phyloP scores from a whole-genome alignment of 2,329 filamentous ascomycete genomes.

The Phialocephala subalpina region DNA sequence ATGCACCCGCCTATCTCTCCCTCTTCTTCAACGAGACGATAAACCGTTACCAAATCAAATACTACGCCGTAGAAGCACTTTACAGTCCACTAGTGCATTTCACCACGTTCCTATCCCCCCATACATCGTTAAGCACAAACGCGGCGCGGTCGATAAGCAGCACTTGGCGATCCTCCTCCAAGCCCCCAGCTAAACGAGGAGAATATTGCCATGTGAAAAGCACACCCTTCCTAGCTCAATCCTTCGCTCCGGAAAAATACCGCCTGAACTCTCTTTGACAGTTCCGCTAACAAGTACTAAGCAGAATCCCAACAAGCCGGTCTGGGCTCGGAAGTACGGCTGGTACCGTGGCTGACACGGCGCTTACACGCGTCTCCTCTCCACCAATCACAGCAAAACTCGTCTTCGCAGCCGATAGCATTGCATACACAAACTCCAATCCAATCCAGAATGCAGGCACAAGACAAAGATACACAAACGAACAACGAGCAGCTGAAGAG shows the following conservation, averaged over 20 bases:
- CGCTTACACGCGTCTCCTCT: neutral
- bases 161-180: neutral
- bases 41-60: no score
- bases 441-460: no score
- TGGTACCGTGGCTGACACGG: conserved; percentile 1
- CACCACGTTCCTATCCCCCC: neutral
- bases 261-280: no score
- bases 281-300: neutral
- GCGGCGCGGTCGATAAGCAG: neutral
- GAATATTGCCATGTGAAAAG: neutral
- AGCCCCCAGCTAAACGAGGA: neutral
- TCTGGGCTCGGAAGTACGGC: neutral
- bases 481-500: no score
- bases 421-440: no score
- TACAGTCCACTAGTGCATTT: no score
- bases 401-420: no score
- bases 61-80: no score
- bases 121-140: neutral
- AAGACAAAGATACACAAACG: no score
- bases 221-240: no score
- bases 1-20: neutral
- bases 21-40: neutral
- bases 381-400: no score
- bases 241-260: no score
- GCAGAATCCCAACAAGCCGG: neutral